phyloP scores from a whole-genome alignment of 768 basidiomycete species.

The Aureoboletus auriporus region DNA sequence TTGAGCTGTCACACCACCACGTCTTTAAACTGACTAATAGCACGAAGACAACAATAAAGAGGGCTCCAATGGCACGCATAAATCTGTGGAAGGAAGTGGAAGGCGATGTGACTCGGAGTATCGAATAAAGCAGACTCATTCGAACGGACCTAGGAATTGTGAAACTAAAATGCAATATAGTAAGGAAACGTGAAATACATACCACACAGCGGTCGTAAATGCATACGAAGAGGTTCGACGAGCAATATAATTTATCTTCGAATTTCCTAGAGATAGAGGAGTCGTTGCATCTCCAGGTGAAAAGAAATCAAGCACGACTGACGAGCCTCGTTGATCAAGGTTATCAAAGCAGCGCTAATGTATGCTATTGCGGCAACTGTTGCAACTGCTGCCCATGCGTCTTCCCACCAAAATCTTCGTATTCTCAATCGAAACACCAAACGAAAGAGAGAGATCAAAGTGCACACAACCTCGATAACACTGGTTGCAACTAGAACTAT shows the following conservation, averaged over 20 bases:
- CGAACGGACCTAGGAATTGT: conserved; percentile 1
- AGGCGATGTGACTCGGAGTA: conserved; percentile 10
- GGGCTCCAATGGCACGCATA: neutral
- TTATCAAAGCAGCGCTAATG: too few species aligned
- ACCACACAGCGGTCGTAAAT: conserved; percentile 8
- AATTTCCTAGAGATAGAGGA: too few species aligned
- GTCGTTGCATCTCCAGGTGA: too few species aligned
- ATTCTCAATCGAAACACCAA: conserved; percentile 5
- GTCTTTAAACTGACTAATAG: conserved; percentile 1
- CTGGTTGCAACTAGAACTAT: neutral
- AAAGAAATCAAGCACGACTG: too few species aligned
- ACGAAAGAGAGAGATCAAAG: conserved; percentile 2
- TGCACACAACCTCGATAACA: neutral
- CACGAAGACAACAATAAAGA: conserved; percentile 6
- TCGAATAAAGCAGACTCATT: conserved; percentile 12
- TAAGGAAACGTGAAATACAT: neutral
- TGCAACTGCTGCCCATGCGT: conserved; percentile 7
- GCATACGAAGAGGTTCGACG: neutral
- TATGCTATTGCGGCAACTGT: neutral
- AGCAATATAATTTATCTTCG: neutral
- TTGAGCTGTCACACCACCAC: neutral
- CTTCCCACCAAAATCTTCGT: conserved; percentile 14
- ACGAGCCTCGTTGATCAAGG: too few species aligned
- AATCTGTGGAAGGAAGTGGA: neutral
- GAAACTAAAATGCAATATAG: neutral